Conservation (phyloP, 495 filamentous ascomycete species). For the Corynascus novoguineensis region DNA sequence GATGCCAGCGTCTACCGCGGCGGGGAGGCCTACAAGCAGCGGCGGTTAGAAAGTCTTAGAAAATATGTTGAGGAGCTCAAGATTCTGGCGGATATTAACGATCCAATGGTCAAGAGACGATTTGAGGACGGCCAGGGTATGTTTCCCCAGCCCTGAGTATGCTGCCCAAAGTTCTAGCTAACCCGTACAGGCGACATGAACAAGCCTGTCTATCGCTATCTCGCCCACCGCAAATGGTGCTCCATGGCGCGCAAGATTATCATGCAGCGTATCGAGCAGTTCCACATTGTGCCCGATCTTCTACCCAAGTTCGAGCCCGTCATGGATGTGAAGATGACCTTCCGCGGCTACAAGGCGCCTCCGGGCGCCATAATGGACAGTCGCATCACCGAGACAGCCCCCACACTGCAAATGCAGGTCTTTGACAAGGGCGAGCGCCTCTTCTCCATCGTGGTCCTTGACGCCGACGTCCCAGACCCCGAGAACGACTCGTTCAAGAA, state of each 20-base stretch:
- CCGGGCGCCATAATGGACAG: slow-evolving; percentile 78
- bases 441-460: slow-evolving; percentile 77
- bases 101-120: slow-evolving; percentile 85
- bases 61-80: slow-evolving; percentile 73
- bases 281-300: slow-evolving; percentile 90
- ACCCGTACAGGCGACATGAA: slow-evolving; percentile 73
- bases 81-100: slow-evolving; percentile 90
- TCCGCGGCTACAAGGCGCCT: slow-evolving; percentile 57
- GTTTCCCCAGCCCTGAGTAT: slow-evolving; percentile 15
- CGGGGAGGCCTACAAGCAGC: slow-evolving; percentile 57
- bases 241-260: slow-evolving; percentile 63
- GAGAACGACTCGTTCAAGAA: slow-evolving; percentile 71
- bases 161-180: slow-evolving; percentile 11
- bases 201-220: slow-evolving; percentile 91
- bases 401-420: slow-evolving; percentile 73
- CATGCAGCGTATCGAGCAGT: slow-evolving; percentile 80
- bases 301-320: slow-evolving; percentile 74
- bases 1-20: slow-evolving; percentile 53
- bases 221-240: slow-evolving; percentile 84
- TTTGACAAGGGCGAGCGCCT: slow-evolving; percentile 78
- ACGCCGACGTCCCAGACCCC: slow-evolving; percentile 81
- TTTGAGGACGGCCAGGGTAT: slow-evolving; percentile 90
- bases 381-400: slow-evolving; percentile 57
- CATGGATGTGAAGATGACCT: slow-evolving; percentile 73
- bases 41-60: slow-evolving; percentile 62